Base-by-base conservation (phyloP, 768 basidiomycete species). In the Neoboletus subvelutipes region DNA sequence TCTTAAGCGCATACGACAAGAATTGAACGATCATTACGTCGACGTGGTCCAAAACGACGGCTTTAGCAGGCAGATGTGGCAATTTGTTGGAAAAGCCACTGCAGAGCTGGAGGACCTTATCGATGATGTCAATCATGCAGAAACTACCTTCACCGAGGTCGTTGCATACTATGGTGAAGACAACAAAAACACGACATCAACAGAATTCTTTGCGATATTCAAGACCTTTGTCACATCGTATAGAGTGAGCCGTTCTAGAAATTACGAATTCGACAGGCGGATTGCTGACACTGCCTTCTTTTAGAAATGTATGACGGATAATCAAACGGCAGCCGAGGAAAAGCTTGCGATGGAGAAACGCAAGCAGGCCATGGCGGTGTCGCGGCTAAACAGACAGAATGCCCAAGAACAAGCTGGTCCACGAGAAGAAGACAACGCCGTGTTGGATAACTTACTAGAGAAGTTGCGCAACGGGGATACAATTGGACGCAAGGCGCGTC, bases 171-270 rank as follows among this genome's bases (percentile, higher is more conserved):
- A 90, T 67, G 94, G 95, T 12, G 97, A 99, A 72, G 95, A 97
- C 39, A 88, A 92, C 63, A 90, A 88, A 72, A 88, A 78, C 59
- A 86, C 88, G 83, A 75, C 87, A 47, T 92, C 94, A 0, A 80
- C 88, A 4, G 96, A 98, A 66, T 99, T 98, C 76, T 99, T 93
- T 74, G 93, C 86, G 13, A 87, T 96, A 64, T 98, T 98, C 83
- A 94, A 97, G 76, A 97, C 92, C 2, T 99, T 99, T 65, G 83
- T 95, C 28, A 95, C 88, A 0, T 96, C 94, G 2, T 99, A 95
- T 73, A 87, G 80, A 80, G 91, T 91, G 61, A 55, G 78, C 5
- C 52, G 39, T 18, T 39, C 18, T 18, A 45, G 29, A 22, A 15
- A 15, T 40, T 33, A 54, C 20, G 45, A 43, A 34, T 26, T 11